phyloP scores from a whole-genome alignment of 148 eudicot species.

The Linanthus parryae region DNA sequence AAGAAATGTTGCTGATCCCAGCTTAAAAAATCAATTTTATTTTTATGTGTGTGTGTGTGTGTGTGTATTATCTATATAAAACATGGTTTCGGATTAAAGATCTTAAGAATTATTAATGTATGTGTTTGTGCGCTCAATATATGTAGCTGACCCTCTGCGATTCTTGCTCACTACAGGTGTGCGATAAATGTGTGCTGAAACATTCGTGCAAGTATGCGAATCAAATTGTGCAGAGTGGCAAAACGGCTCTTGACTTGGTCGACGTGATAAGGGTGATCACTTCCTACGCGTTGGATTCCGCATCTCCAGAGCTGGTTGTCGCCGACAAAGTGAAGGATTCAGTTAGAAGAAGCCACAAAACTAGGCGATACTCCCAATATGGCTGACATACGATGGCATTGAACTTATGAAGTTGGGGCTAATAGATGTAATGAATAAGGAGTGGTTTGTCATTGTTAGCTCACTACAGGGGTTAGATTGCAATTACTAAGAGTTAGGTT shows the following conservation, averaged over 20 bases:
- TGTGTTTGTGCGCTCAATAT: not conserved
- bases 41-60: not conserved
- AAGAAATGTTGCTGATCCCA: conserved; percentile 9
- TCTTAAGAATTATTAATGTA: not conserved
- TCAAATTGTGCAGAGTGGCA: conserved; percentile 29
- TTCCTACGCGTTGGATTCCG: conserved; percentile 51
- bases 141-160: no score
- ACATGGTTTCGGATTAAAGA: no score
- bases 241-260: conserved; percentile 33
- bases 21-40: not conserved
- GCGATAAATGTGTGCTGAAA: conserved; percentile 47
- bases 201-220: conserved; percentile 55
- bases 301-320: conserved; percentile 40
- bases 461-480: no score
- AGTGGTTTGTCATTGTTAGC: no score
- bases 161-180: conserved; percentile 50
- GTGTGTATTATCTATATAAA: not conserved
- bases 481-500: no score
- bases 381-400: no score
- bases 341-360: no score
- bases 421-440: no score
- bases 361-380: no score
- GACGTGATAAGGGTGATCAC: conserved; percentile 50
- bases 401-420: no score
- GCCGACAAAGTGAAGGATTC: conserved; percentile 52